These are phyloP conservation scores for Cokeromyces recurvatus DNA, from an alignment of 371 early-diverging fungal genomes.

Conservation along the genomic window DNA sequence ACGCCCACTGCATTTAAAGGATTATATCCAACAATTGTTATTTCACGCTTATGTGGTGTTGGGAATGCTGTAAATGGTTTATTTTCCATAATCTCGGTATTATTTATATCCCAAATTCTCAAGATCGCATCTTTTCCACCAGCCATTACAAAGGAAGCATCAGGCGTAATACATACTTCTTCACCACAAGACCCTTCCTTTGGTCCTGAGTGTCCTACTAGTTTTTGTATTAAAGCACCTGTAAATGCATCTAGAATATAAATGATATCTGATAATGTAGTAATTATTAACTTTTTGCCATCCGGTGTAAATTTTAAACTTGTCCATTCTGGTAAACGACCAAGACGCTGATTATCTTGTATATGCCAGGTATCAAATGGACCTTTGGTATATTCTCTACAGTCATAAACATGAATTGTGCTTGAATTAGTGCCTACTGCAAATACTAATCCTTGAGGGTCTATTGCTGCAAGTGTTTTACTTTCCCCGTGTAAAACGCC, in stretches of 20 bases:
- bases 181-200: conserved; percentile 36
- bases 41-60: conserved; percentile 35
- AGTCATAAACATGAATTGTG: conserved; percentile 62
- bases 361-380: conserved; percentile 26
- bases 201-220: conserved; percentile 47
- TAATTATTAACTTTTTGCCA: conserved; percentile 68
- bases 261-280: conserved; percentile 60
- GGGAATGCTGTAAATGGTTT: conserved; percentile 19
- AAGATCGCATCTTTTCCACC: conserved; percentile 69
- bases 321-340: conserved; percentile 48
- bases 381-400: conserved; percentile 52
- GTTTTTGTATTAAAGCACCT: conserved; percentile 39
- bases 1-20: conserved; percentile 70
- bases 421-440: conserved; percentile 57
- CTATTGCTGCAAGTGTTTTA: conserved; percentile 69
- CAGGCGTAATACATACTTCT: conserved; percentile 70
- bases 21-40: conserved; percentile 62
- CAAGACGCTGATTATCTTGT: conserved; percentile 31
- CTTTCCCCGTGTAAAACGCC: conserved; percentile 43
- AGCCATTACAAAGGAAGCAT: conserved; percentile 66
- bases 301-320: conserved; percentile 70
- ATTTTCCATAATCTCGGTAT: conserved; percentile 8
- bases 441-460: conserved; percentile 78
- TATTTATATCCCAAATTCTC: conserved; percentile 59
- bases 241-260: conserved; percentile 73